phyloP scores from a whole-genome alignment of 345 rosid genomes.

The Alliaria petiolata region DNA sequence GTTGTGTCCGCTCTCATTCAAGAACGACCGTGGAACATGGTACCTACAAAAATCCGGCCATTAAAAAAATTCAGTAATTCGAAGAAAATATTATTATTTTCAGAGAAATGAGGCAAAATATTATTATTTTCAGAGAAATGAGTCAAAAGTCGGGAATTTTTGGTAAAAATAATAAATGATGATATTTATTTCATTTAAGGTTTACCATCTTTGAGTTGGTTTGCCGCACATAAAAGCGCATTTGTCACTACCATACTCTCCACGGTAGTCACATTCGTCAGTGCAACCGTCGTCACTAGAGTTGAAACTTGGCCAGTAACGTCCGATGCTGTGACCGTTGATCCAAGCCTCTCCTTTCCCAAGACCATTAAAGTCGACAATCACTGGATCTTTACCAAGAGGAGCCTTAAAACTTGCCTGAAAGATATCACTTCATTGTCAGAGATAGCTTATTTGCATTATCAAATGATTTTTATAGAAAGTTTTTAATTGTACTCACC shows the following conservation, averaged over 20 bases:
- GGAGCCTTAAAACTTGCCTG: conserved; percentile 57
- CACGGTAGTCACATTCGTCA: conserved; percentile 49
- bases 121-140: not conserved
- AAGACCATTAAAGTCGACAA: conserved; percentile 58
- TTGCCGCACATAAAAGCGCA: conserved; percentile 50
- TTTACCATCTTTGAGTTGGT: conserved; percentile 56
- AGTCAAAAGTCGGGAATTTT: not conserved
- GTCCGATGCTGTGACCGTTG: conserved; percentile 62
- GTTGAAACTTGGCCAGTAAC: conserved; percentile 54
- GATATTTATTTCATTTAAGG: not conserved
- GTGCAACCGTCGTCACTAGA: conserved; percentile 42
- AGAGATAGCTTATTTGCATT: not conserved
- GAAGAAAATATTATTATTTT: not conserved
- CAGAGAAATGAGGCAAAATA: not conserved
- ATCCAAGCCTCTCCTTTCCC: conserved; percentile 81
- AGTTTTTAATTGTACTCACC: conserved; percentile 30
- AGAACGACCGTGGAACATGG: conserved; percentile 49
- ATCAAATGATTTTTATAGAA: not conserved
- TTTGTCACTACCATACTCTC: conserved; percentile 23
- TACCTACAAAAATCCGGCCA: conserved; percentile 36
- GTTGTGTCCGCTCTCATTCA: conserved; percentile 33
- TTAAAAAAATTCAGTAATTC: not conserved
- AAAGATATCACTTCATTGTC: not conserved
- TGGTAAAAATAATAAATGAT: not conserved
- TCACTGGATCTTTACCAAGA: conserved; percentile 56